Evolutionary conservation across 2,329 filamentous ascomycete genomes (phyloP).

Genomic region (Xylariaceae sp.): DNA sequence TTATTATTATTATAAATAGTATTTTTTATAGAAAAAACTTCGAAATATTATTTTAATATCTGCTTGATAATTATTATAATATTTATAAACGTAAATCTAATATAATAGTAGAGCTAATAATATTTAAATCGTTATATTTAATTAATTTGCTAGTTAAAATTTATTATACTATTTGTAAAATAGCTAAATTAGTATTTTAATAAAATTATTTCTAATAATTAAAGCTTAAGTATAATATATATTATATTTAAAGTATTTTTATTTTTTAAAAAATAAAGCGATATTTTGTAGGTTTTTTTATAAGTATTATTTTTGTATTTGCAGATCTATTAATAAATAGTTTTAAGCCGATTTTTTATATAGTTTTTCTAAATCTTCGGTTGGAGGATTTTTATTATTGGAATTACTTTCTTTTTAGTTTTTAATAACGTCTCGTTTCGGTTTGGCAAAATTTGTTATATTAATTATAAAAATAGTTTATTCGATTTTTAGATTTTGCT

Average conservation of each 20-base stretch:
- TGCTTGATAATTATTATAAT: neutral
- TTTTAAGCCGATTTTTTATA: neutral
- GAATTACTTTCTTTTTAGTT: too few species aligned
- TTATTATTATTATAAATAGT: neutral
- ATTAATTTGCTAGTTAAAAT: neutral
- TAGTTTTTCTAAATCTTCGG: neutral
- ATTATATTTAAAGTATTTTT: neutral
- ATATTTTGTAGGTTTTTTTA: neutral
- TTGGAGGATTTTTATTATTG: too few species aligned
- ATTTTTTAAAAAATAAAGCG: neutral
- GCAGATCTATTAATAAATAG: neutral
- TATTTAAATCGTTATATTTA: neutral
- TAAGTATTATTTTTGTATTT: neutral
- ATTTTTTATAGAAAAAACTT: neutral
- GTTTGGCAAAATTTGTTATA: neutral
- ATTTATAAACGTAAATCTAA: neutral
- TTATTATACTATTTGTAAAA: neutral
- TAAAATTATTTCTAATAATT: neutral
- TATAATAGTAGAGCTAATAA: neutral
- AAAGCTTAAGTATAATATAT: neutral
- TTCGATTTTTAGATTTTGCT: neutral
- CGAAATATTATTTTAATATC: neutral
- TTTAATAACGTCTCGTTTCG: too few species aligned
- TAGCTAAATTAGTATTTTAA: neutral
- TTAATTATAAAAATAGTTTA: neutral